Percentiles rank a stretch among this genome's conserved stretches.
phyloP scores from a whole-genome alignment of 192 early-diverging fungal genomes.

The Thoreauomyces humboldtii region DNA sequence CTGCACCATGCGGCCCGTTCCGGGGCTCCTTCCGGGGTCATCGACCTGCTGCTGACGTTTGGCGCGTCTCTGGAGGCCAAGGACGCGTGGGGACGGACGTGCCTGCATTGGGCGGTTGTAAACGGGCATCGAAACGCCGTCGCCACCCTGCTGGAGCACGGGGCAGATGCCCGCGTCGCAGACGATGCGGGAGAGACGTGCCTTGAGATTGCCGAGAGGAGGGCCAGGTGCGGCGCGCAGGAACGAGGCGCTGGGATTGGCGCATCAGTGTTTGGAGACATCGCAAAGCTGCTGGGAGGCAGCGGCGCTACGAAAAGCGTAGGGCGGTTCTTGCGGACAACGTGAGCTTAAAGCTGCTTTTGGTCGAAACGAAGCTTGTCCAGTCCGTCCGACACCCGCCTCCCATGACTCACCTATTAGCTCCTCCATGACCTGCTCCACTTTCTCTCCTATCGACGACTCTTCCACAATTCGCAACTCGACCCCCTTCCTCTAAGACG shows the following conservation, averaged over 20 bases:
- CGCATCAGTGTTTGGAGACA: conserved; percentile 40
- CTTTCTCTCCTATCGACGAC: too few species aligned
- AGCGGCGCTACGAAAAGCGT: conserved; percentile 33
- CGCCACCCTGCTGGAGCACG: conserved; percentile 20
- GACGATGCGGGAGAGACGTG: conserved; percentile 27
- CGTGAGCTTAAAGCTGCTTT: too few species aligned
- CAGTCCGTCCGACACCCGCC: too few species aligned
- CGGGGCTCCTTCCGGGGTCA: conserved; percentile 29
- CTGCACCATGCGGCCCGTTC: conserved; percentile 36
- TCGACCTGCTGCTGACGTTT: conserved; percentile 13
- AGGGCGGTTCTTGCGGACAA: conserved; percentile 11
- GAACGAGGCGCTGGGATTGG: conserved; percentile 31
- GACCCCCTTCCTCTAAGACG: too few species aligned
- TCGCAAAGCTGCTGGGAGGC: conserved; percentile 40
- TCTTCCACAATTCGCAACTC: too few species aligned
- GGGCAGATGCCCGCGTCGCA: conserved; percentile 17
- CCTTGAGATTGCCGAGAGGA: conserved; percentile 37
- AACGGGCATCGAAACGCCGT: conserved; percentile 37
- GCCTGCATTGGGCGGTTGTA: conserved; percentile 40
- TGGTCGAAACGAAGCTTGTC: too few species aligned
- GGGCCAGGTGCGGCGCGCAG: conserved; percentile 38
- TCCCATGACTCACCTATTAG: too few species aligned
- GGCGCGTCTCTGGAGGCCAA: neutral
- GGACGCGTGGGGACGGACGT: conserved; percentile 29
- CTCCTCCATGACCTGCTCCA: too few species aligned